Conservation (phyloP, 2,329 filamentous ascomycete species). For the Alternaria postmessia region DNA sequence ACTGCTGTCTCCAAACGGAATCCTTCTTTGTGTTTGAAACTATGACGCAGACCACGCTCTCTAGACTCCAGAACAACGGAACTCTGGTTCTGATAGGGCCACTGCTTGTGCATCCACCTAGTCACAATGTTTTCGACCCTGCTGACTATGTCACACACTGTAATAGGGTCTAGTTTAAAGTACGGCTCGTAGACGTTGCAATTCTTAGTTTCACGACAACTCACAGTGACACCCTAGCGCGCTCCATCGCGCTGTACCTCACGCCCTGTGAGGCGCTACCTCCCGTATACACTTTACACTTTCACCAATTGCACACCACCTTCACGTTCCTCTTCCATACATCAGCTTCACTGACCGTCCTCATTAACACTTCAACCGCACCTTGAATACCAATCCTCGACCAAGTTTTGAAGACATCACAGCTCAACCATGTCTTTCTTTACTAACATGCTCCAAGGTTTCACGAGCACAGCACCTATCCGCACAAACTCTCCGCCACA, state of each 20-base stretch:
- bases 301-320: not conserved
- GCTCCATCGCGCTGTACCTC: not conserved
- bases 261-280: not conserved
- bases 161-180: not conserved
- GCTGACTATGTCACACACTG: not conserved
- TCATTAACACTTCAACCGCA: not conserved
- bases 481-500: not conserved
- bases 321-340: not conserved
- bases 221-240: not conserved
- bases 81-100: not conserved
- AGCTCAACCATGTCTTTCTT: constrained; percentile 3
- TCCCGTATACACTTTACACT: not conserved
- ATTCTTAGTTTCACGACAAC: constrained; percentile 1
- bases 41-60: not conserved
- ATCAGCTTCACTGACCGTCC: not conserved
- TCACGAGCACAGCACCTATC: not conserved
- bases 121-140: not conserved
- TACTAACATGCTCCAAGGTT: not conserved
- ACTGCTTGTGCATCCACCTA: not conserved
- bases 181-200: not conserved
- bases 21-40: constrained; percentile 18
- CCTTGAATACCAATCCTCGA: not conserved
- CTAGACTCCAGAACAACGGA: not conserved
- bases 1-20: constrained; percentile 15
- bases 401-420: not conserved